These are phyloP conservation scores for Begonia peltatifolia DNA, from an alignment of 306 rosid species.

Conservation along the genomic window DNA sequence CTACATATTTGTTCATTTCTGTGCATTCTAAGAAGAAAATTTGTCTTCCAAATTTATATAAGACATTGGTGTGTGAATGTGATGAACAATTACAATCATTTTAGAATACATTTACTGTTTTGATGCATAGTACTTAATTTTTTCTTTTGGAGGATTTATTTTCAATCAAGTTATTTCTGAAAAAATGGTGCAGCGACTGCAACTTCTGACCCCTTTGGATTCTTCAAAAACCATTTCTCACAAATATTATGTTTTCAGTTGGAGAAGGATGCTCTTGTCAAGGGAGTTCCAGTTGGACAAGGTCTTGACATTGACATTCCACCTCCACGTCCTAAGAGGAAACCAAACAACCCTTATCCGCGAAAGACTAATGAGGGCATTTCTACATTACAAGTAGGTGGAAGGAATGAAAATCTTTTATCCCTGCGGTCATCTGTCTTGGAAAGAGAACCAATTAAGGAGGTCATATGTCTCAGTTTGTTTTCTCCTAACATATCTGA, in stretches of 20 bases:
- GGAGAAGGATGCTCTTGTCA: constrained; percentile 84
- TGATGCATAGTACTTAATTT: too few species aligned
- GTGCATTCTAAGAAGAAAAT: too few species aligned
- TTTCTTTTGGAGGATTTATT: too few species aligned
- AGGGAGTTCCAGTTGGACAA: constrained; percentile 64
- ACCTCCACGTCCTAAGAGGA: constrained; percentile 97
- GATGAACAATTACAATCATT: too few species aligned
- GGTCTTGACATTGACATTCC: constrained; percentile 81
- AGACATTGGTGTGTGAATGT: too few species aligned
- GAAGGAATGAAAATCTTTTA: constrained; percentile 49
- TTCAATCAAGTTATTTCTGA: too few species aligned
- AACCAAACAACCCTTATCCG: constrained; percentile 93
- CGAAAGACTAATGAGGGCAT: constrained; percentile 37
- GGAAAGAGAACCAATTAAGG: constrained; percentile 51
- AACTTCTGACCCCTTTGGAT: too few species aligned
- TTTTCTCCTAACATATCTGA: not conserved
- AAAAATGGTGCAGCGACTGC: too few species aligned
- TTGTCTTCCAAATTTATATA: too few species aligned
- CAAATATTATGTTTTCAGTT: constrained; percentile 36
- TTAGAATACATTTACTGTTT: too few species aligned
- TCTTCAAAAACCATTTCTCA: constrained; percentile 5
- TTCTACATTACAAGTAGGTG: constrained; percentile 35
- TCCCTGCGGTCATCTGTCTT: constrained; percentile 38
- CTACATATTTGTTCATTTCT: too few species aligned
- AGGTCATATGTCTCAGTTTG: constrained; percentile 34